Evolutionary conservation across 75 land plant genomes (phyloP), one percentile per base, ranked within the genome.

Genomic region (Cryptomeria japonica): DNA sequence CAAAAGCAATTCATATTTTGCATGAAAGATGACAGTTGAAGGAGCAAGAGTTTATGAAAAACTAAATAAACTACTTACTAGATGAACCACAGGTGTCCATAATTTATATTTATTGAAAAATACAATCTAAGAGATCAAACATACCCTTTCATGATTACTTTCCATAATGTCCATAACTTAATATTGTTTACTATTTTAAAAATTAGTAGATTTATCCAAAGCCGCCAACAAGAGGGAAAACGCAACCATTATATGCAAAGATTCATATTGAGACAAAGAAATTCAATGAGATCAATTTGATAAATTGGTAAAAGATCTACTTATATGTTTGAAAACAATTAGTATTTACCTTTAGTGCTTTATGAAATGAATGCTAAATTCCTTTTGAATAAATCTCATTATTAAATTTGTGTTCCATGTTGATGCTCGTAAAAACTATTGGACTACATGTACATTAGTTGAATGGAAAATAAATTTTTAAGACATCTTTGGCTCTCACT

Each of bases 231-330:
- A 97, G 93, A 86, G 95, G 93, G 88, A 88, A 91, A 56, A 96
- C 94, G 13, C 92, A 87, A 80, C 94, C 96, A 41, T 72, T 85
- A 70, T 92, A 93, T 31, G 36, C 96, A 86, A 94, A 89, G 84
- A 96, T 96, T 39, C 91, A 92, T 87, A 94, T 92, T 7, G 87
- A 95, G 64, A 46, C 86, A 80, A 92, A 87, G 97, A 97, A 39
- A 68, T 89, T 0, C 3, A 5, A 44, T 92, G 99, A 31, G 95
- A 96, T 31, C 89, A 92, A 85, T 97, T 94, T 84, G 91, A 97
- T 87, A 55, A 91, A 39, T 80, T 91, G 85, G 99, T 97, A 87
- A 77, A 89, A 86, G 0, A 22, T 38, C 11, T 46, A 42, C n/a
- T 84, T 6, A 28, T 80, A 16, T 37, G 55, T 14, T 83, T 3